phyloP scores from a whole-genome alignment of 139 green algal species.

The Desmodesmus armatus region DNA sequence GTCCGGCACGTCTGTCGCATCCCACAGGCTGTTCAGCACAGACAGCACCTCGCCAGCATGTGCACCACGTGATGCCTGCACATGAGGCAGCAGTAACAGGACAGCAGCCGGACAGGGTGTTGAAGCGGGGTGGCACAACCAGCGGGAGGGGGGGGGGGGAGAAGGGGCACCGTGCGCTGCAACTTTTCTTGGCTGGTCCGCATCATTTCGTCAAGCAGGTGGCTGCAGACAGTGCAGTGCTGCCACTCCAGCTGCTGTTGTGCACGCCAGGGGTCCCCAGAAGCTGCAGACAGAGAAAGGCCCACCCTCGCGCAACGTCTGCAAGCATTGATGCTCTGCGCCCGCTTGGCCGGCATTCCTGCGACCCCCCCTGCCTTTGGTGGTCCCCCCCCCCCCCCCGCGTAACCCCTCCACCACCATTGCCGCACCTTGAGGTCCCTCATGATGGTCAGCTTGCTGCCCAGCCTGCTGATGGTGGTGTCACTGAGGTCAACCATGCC shows the following conservation, averaged over 20 bases:
- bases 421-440: constrained; percentile 53
- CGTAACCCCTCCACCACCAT: not conserved
- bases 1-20: constrained; percentile 43
- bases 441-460: constrained; percentile 45
- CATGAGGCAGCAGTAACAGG: not conserved
- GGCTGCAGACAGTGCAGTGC: too few relatives aligned
- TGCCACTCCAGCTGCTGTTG: too few relatives aligned
- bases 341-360: not conserved
- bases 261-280: too few relatives aligned
- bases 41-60: constrained; percentile 50
- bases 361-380: not conserved
- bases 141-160: too few relatives aligned
- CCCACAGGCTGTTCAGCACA: constrained; percentile 59
- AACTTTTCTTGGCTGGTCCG: too few relatives aligned
- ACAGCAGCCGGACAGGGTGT: not conserved
- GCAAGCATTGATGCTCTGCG: too few relatives aligned
- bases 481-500: constrained; percentile 52
- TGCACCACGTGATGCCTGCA: constrained; percentile 52
- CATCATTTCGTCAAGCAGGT: too few relatives aligned
- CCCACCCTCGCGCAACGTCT: not conserved
- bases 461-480: constrained; percentile 46
- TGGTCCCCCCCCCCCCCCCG: too few relatives aligned
- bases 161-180: too few relatives aligned
- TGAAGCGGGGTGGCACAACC: not conserved
- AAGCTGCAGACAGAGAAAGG: not conserved